Evolutionary conservation across 2,329 filamentous ascomycete genomes (phyloP).

Genomic region (Hymenotorrendiella dingleyae): DNA sequence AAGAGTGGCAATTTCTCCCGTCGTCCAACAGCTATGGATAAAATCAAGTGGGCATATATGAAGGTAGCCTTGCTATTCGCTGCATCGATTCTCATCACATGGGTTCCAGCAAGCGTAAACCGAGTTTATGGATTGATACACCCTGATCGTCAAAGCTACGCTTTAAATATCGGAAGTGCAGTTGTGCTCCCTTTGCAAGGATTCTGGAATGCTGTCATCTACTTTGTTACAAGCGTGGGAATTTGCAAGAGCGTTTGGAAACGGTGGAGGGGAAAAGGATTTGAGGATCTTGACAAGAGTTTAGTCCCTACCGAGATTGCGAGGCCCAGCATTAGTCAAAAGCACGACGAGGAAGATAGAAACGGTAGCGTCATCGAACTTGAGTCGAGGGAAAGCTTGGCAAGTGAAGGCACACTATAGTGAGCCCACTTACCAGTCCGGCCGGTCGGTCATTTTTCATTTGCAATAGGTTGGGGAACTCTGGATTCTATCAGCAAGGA

Average conservation of each 20-base stretch:
- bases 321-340: no score
- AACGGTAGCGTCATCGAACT: no score
- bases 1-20: neutral
- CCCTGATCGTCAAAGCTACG: constrained; percentile 43
- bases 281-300: no score
- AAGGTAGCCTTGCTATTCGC: constrained; percentile 67
- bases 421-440: no score
- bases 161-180: constrained; percentile 63
- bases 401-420: no score
- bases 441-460: no score
- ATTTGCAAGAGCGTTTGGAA: constrained; percentile 44
- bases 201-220: constrained; percentile 78
- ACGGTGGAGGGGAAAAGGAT: neutral
- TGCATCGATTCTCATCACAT: constrained; percentile 62
- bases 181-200: constrained; percentile 75
- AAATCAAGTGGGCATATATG: constrained; percentile 62
- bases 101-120: constrained; percentile 72
- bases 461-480: no score
- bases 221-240: constrained; percentile 61
- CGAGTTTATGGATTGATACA: constrained; percentile 64
- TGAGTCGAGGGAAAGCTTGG: no score
- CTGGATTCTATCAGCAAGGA: no score
- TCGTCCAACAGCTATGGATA: constrained; percentile 38
- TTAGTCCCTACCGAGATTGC: no score
- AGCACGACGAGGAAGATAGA: no score